Base-by-base conservation (phyloP, 2,329 filamentous ascomycete species). In the Biscogniauxia mediterranea region DNA sequence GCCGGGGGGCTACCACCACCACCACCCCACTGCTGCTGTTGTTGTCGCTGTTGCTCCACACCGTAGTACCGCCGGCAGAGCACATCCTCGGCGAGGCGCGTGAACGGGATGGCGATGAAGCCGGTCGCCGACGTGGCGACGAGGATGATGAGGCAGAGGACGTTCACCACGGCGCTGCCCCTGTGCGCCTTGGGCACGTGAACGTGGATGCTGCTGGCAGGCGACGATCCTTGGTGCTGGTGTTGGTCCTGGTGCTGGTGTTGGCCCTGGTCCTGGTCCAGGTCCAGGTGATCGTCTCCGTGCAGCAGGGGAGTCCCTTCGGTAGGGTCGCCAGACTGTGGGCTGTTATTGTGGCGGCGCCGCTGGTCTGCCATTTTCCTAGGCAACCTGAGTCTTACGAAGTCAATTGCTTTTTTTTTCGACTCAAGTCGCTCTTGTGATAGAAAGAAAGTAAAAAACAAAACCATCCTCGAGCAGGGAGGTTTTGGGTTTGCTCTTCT, bases 21-120 rank as follows among this genome's bases (percentile, higher is more conserved):
- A 53, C 25, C 56, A 17, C 38, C 38, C 38, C n/a, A n/a, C n/a
- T n/a, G n/a, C n/a, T n/a, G n/a, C n/a, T n/a, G n/a, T n/a, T n/a
- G n/a, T 23, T 23, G 23, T 5, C 5, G 23, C 5, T 23, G 23
- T 23, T n/a, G 38, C 32, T 54, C 26, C 26, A 57, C 25, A 56
- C 73, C 74, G 60, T 77, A 77, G 59, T 76, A 72, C 13, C 71
- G 56, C 60, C 74, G 75, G 61, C 77, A 79, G 42, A 77, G 58
- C 51, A 76, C 70, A 65, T 79, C 74, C 60, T 79, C 77, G 26
- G 74, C 67, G 19, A 77, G 62, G 19, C 75, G 73, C 13, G 74
- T 70, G 5, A 66, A 54, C 1, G 77, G 75, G 19, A 78, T 71
- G 2, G 52, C 61, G 60, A 69, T 66, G 20, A 79, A 70, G 2